Conservation (phyloP, 495 filamentous ascomycete genomes). For the Penicillium coprophilum region DNA sequence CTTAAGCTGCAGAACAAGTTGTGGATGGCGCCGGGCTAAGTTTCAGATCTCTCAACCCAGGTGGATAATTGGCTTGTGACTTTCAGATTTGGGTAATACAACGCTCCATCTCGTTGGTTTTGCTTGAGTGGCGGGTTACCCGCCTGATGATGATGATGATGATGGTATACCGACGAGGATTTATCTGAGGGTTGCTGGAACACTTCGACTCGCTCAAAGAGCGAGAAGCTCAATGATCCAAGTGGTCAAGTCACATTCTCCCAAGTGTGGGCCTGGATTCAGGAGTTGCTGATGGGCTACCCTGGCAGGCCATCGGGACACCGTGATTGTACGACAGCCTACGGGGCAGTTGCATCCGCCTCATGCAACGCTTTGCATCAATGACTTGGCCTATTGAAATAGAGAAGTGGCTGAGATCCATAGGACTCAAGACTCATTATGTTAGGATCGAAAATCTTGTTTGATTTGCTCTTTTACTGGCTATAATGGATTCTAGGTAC, state of each 20-base stretch:
- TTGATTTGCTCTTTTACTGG: background rate
- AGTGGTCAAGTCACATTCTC: background rate
- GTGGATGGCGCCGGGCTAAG: slow-evolving; percentile 5
- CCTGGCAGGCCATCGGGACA: background rate
- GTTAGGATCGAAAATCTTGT: background rate
- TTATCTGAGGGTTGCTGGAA: slow-evolving; percentile 1
- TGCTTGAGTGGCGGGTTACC: background rate
- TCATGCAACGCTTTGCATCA: background rate
- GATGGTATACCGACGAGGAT: background rate
- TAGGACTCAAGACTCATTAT: background rate
- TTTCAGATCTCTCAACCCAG: slow-evolving; percentile 16
- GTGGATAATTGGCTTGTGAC: slow-evolving; percentile 1
- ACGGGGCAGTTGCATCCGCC: background rate
- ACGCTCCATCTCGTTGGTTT: background rate
- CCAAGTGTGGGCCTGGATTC: background rate
- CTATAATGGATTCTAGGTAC: background rate
- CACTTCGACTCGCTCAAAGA: background rate
- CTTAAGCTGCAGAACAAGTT: slow-evolving; percentile 18
- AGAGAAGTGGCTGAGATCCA: background rate
- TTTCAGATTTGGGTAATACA: background rate
- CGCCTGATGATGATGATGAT: background rate
- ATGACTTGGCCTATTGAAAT: background rate
- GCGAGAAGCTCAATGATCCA: too few relatives aligned
- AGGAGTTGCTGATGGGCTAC: background rate
- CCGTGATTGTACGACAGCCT: background rate